Base-by-base conservation (phyloP, 1,284 basidiomycete species). In the Ceratorhiza oryzae-sativae region DNA sequence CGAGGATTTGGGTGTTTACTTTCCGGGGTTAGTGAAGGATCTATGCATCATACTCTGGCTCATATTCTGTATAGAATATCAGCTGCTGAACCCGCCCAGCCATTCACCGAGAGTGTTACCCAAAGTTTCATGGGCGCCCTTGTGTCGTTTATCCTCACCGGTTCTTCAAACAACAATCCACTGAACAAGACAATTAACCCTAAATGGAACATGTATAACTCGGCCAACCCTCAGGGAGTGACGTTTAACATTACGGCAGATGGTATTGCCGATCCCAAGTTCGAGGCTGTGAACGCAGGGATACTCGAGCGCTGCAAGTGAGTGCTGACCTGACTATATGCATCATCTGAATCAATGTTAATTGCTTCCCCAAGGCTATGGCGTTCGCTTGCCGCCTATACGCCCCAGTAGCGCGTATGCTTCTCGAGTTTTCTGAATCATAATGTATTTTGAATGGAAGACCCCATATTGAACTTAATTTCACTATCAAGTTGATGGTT, bases 111-210 rank as follows among this genome's bases (percentile, higher is more conserved):
- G 39, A 68, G 65, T 49, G 51, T 56, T 2, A 56, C 51, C n/a
- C 51, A 68, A 30, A 68, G 65, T n/a, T 68, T 68, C 25, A 46
- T 56, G 65, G 65, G 65, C 18, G 49, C 65, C 9, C 65, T 68
- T 25, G 36, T 68, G 23, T 68, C 65, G 18, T 68, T 68, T 15
- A 68, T 68, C 51, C 39, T 68, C 49, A 56, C 49, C 32, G 65
- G 65, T 15, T 45, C 49, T 4, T 51, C 65, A 56, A 68, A 68
- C 36, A 68, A 49, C n/a, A 68, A 68, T 32, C 65, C 51, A 8
- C 13, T 56, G 36, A 68, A 68, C 53, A 46, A 39, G 39, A 68
- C 23, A 10, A 56, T 68, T 23, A 68, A 68, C 23, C 65, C 65
- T 12, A 27, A 56, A 13, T 68, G 65, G 65, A 36, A 51, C 23